These are phyloP conservation scores for Citrus hindsii DNA, from an alignment of 345 rosid genomes.

Conservation along the genomic window DNA sequence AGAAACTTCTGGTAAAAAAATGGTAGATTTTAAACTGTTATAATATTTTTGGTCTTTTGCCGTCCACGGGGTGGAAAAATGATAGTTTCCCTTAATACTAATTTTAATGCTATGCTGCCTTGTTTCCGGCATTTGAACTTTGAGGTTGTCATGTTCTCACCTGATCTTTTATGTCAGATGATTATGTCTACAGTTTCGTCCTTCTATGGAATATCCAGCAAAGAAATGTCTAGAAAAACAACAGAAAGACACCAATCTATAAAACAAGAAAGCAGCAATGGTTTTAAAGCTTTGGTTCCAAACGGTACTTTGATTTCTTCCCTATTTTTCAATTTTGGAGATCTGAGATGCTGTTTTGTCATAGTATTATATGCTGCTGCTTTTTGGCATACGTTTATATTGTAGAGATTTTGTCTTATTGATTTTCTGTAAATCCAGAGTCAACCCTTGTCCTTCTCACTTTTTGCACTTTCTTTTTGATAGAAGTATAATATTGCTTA, in stretches of 20 bases:
- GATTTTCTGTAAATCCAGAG: neutral
- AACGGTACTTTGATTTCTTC: slow-evolving; percentile 52
- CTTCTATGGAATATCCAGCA: slow-evolving; percentile 39
- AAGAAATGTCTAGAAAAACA: slow-evolving; percentile 32
- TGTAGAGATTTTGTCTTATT: neutral
- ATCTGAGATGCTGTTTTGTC: neutral
- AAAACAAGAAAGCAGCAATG: slow-evolving; percentile 35
- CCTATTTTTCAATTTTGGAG: neutral
- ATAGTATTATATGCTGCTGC: neutral
- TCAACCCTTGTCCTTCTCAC: neutral
- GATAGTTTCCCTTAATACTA: too few relatives aligned
- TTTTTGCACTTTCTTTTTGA: neutral
- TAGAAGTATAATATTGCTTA: neutral
- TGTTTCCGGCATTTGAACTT: neutral
- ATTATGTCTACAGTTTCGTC: slow-evolving; percentile 57
- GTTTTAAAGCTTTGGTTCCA: slow-evolving; percentile 59
- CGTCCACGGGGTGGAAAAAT: too few relatives aligned
- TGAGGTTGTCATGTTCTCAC: slow-evolving; percentile 16
- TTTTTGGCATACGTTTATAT: neutral
- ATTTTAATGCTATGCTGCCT: neutral
- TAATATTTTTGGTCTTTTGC: too few relatives aligned
- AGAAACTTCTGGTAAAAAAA: too few relatives aligned
- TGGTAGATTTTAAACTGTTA: too few relatives aligned
- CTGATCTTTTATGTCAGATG: slow-evolving; percentile 47
- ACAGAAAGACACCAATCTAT: slow-evolving; percentile 30